Base-by-base conservation (phyloP, 177 flowering plant species). In the Tripterygium wilfordii region DNA sequence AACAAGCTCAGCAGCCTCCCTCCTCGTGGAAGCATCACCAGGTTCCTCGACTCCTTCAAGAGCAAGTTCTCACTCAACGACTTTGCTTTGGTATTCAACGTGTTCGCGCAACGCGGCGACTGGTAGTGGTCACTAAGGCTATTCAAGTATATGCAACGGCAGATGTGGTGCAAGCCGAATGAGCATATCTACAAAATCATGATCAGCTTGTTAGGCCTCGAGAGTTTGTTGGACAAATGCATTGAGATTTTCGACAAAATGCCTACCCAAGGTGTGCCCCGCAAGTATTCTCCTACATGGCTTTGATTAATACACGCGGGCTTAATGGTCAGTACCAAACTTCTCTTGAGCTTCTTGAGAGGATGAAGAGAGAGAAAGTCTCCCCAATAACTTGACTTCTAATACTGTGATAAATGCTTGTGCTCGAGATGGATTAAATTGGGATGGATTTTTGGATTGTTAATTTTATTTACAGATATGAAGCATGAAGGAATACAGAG, bases 131-230 rank as follows among this genome's bases (percentile, higher is more conserved):
- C 95, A 4, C 79, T 91, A 6, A 72, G 98, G 1, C 71, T 91
- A 37, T 91, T 91, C 65, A 88, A 91, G 71, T 82, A 88, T 43
- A 88, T 88, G 90, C 98, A 88, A 70, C 69, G 98, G 15, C 98
- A 91, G 64, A 63, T 85, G 20, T 91, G 98, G 98, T 91, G 96
- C 60, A 91, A 82, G 67, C 96, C 98, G 2, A 88, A 83, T 51
- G 95, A 91, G 42, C 95, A 83, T 49, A 85, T 88, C 6, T 88
- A 85, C 48, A 77, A 90, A n/a, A 70, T 88, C 10, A 61, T 91
- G 64, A 80, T 91, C 21, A 82, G 85, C 12, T 60, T 91, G 17
- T 61, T 91, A 0, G 98, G 96, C 20, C 74, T 96, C 8, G 96
- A 88, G 35, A 89, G 88, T 7, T 62, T 91, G 49, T 72, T 85